phyloP scores from a whole-genome alignment of 2,329 filamentous ascomycete genomes.

The Talaromyces rugulosus region DNA sequence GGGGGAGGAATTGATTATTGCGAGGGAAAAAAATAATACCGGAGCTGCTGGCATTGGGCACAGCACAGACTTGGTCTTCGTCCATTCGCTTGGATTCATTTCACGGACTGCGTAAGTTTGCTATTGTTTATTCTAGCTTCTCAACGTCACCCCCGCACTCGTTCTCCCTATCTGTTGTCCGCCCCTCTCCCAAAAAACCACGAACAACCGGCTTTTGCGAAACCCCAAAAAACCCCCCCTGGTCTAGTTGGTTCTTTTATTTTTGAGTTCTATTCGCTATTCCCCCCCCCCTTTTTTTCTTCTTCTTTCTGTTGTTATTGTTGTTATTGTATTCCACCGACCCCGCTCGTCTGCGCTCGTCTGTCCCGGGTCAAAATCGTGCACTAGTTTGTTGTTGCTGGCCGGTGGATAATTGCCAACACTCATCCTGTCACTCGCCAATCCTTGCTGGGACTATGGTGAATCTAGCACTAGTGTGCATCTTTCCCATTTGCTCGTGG shows the following conservation, averaged over 20 bases:
- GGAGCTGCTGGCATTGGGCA: too few relatives aligned
- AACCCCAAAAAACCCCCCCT: too few relatives aligned
- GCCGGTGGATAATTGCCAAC: background rate
- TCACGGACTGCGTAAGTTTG: background rate
- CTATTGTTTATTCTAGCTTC: background rate
- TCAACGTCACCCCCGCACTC: background rate
- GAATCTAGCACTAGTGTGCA: background rate
- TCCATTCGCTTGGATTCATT: background rate
- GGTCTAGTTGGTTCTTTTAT: too few relatives aligned
- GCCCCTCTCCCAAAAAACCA: background rate
- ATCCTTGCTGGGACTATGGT: background rate
- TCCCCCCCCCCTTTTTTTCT: too few relatives aligned
- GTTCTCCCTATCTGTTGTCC: background rate
- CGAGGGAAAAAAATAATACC: too few relatives aligned
- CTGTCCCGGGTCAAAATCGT: background rate
- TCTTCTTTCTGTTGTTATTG: background rate
- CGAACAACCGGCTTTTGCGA: too few relatives aligned
- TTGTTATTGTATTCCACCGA: background rate
- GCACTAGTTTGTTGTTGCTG: background rate
- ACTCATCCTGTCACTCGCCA: background rate
- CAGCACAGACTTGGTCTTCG: background rate
- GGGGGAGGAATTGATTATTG: too few relatives aligned
- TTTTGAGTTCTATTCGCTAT: background rate
- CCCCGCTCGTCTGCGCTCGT: background rate
- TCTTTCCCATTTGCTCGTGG: constrained; percentile 1